These are phyloP conservation scores for Hysterium pulicare DNA, from an alignment of 2,329 filamentous ascomycete species.

Conservation along the genomic window DNA sequence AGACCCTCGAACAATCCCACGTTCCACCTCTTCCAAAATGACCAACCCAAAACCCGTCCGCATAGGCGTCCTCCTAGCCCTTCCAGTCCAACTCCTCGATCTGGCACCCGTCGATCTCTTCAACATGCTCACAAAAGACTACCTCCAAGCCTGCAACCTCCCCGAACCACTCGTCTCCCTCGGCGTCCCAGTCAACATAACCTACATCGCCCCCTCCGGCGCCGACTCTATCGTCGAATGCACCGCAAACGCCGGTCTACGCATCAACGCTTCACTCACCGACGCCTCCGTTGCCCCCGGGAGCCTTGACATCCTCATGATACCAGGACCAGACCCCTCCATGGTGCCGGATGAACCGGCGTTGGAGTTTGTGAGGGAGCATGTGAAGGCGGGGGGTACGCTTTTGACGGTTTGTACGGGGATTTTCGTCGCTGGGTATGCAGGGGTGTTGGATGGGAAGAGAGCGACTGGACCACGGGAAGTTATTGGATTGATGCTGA, in stretches of 20 bases:
- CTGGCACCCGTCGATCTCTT: slow-evolving; percentile 38
- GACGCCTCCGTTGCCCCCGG: slow-evolving; percentile 32
- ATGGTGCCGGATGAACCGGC: slow-evolving; percentile 22
- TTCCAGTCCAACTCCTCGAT: slow-evolving; percentile 39
- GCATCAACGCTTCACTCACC: slow-evolving; percentile 23
- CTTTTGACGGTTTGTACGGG: slow-evolving; percentile 17
- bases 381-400: slow-evolving; percentile 21
- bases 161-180: slow-evolving; percentile 26
- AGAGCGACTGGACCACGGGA: slow-evolving; percentile 12
- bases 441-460: slow-evolving; percentile 18
- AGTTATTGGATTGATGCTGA: slow-evolving; percentile 6
- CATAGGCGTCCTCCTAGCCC: slow-evolving; percentile 37
- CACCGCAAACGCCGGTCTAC: slow-evolving; percentile 28
- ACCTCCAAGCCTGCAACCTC: slow-evolving; percentile 28
- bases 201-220: slow-evolving; percentile 26
- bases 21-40: too few relatives aligned
- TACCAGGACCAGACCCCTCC: slow-evolving; percentile 38
- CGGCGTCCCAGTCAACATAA: slow-evolving; percentile 24
- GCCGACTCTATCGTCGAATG: slow-evolving; percentile 9
- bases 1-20: too few relatives aligned
- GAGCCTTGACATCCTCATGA: slow-evolving; percentile 34
- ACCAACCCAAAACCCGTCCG: slow-evolving; percentile 13
- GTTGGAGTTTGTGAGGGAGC: slow-evolving; percentile 29
- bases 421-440: slow-evolving; percentile 13
- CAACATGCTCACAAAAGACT: slow-evolving; percentile 31